Percentiles rank a stretch among this genome's conserved stretches.
Evolutionary conservation across 2,329 filamentous ascomycete genomes (phyloP).

Genomic region (Teratosphaeriaceae sp.): DNA sequence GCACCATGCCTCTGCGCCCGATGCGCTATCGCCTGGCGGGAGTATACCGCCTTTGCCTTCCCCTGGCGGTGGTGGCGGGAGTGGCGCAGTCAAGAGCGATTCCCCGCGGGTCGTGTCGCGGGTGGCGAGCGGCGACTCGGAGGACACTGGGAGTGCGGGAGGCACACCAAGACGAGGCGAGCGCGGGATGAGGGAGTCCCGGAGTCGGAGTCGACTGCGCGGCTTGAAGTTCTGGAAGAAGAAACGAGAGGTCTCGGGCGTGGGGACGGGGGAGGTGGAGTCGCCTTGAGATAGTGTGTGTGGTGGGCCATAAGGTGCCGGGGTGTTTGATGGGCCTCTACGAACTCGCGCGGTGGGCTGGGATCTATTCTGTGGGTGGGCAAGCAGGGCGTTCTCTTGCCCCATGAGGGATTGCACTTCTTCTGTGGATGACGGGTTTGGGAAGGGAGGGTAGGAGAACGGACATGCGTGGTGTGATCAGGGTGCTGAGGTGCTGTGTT

Average conservation of each 20-base stretch:
- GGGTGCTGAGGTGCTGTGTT: too few species aligned
- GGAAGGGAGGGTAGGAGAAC: too few species aligned
- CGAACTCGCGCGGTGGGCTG: too few species aligned
- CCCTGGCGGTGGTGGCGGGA: not conserved
- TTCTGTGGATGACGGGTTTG: too few species aligned
- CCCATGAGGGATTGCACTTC: too few species aligned
- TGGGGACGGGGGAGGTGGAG: conserved; percentile 5
- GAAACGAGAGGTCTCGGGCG: conserved; percentile 17
- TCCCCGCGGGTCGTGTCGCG: conserved; percentile 18
- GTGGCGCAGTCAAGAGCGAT: conserved; percentile 12
- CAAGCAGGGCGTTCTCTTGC: too few species aligned
- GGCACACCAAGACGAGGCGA: conserved; percentile 10
- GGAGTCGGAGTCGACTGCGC: conserved; percentile 29
- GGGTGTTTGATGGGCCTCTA: too few species aligned
- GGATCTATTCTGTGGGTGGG: too few species aligned
- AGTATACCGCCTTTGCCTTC: not conserved
- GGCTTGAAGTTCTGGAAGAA: conserved; percentile 33
- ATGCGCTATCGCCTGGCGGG: conserved; percentile 10
- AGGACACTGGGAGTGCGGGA: conserved; percentile 9
- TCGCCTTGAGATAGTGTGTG: too few species aligned
- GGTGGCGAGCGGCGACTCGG: conserved; percentile 21
- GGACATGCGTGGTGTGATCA: too few species aligned
- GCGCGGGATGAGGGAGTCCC: conserved; percentile 21
- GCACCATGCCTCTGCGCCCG: conserved; percentile 17
- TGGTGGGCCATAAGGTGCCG: too few species aligned